phyloP scores from a whole-genome alignment of 768 basidiomycete genomes.

The Rhodotorula graminis region DNA sequence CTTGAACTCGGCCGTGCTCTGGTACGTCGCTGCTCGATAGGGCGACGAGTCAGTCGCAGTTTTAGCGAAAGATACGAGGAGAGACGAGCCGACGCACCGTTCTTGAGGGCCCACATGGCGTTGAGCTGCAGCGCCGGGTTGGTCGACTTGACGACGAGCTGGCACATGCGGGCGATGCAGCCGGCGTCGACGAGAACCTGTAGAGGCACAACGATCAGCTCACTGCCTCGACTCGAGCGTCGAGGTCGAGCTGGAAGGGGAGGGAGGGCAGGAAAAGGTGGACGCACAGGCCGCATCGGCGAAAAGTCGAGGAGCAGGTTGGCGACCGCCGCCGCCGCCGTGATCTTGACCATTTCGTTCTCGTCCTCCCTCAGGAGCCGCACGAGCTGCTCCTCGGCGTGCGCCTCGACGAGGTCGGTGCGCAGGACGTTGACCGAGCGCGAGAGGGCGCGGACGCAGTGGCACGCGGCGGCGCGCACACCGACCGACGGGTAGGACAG shows the following conservation, averaged over 20 bases:
- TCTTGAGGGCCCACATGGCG: slow-evolving; percentile 40
- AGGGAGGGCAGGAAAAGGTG: no score
- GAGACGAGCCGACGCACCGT: slow-evolving; percentile 10
- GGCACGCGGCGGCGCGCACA: slow-evolving; percentile 79
- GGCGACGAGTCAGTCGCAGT: no score
- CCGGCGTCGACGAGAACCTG: slow-evolving; percentile 27
- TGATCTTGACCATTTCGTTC: slow-evolving; percentile 31
- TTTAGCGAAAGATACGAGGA: no score
- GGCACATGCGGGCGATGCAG: slow-evolving; percentile 27
- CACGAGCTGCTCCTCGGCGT: slow-evolving; percentile 68
- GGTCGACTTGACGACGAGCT: not conserved
- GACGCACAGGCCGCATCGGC: slow-evolving; percentile 34
- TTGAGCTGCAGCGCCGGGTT: slow-evolving; percentile 9
- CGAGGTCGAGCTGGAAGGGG: no score
- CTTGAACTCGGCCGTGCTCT: slow-evolving; percentile 35
- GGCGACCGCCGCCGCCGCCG: slow-evolving; percentile 30
- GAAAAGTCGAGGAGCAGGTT: slow-evolving; percentile 42
- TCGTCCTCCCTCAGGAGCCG: slow-evolving; percentile 52
- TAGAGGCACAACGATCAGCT: not conserved
- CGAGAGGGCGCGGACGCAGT: slow-evolving; percentile 72
- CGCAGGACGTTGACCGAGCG: slow-evolving; percentile 73
- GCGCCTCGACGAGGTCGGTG: slow-evolving; percentile 78
- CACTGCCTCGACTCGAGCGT: rapidly evolving
- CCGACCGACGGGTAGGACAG: slow-evolving; percentile 64
- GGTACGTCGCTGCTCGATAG: slow-evolving; percentile 32